Evolutionary conservation across 163 green algal genomes (phyloP), one percentile per base, ranked within the genome.

Genomic region (Volvox carteri): DNA sequence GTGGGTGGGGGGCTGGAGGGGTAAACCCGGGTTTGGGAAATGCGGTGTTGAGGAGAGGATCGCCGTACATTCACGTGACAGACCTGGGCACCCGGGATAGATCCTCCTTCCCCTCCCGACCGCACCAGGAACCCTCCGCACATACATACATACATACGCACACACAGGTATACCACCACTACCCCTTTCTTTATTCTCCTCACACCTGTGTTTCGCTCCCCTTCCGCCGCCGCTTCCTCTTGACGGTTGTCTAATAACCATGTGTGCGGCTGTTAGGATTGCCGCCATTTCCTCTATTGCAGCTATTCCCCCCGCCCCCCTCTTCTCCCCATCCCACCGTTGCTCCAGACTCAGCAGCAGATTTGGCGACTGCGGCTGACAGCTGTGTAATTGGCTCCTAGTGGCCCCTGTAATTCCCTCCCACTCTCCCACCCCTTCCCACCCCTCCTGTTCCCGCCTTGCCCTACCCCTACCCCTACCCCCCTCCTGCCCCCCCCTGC

Each of bases 1-100:
- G 75, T 89, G 81, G 75, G 75, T 58, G n/a, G 46, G 25, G 74
- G 25, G 39, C 72, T 78, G 39, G 18, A 12, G 39, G 41, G 70
- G 16, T 25, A 58, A 48, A 46, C 9, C n/a, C n/a, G 16, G 58
- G 58, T 30, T 30, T 68, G 58, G 58, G 50, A 16, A 58, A 58
- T 16, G 12, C 50, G 50, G 16, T 25, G 50, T 58, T 12, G 16
- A 58, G 50, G n/a, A n/a, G n/a, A n/a, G n/a, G n/a, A n/a, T n/a
- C n/a, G n/a, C n/a, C n/a, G n/a, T n/a, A n/a, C n/a, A n/a, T n/a
- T n/a, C n/a, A n/a, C n/a, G n/a, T n/a, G n/a, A n/a, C n/a, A n/a
- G n/a, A n/a, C n/a, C n/a, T n/a, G n/a, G n/a, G n/a, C n/a, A n/a
- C n/a, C n/a, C n/a, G n/a, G n/a, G n/a, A n/a, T n/a, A n/a, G n/a